Base-by-base conservation (phyloP, 2,329 filamentous ascomycete genomes). In the Cladosporium sp. region DNA sequence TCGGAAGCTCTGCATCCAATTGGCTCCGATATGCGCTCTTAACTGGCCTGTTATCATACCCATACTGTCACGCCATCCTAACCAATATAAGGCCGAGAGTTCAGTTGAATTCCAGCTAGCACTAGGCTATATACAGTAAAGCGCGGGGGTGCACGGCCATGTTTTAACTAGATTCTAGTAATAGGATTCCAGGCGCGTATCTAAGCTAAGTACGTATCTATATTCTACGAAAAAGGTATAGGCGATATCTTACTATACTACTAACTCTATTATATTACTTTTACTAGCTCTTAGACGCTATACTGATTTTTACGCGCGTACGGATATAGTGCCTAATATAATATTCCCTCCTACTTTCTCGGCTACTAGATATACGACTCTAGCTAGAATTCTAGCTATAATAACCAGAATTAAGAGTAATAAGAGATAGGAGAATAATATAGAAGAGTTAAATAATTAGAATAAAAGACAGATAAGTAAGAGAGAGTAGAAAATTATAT, bases 1-100 rank as follows among this genome's bases (percentile, higher is more conserved):
- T 64, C 4, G 64, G 63, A 6, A 40, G 51, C 15, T 61, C 54
- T 3, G 59, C 66, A 12, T 71, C 70, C 5, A 63, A 63, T 5
- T 78, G 75, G 75, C 60, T 66, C 0, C 71, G 71, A 32, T 77
- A 69, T 60, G 66, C 64, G 0, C 60, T 77, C 1, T 68, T 70
- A 3, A 74, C 71, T 0, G 65, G 75, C 22, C 59, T 78, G 1
- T 70, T 77, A n/a, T 73, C 74, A 1, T 69, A 74, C 36, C 75
- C 75, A 0, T 77, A 77, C 58, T 67, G 74, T 19, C 75, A 77
- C 59, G 74, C 75, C 24, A 74, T 76, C 19, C 66, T 77, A 39
- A 39, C 36, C 19, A 19, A 39, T 39, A 39, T 39, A 10, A 39
- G n/a, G 36, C 36, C 36, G 17, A 9, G 36, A 39, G 19, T 39